Evolutionary conservation across 371 early-diverging fungal genomes (phyloP), one percentile per base, ranked within the genome.

Genomic region (Mortierella sp.): DNA sequence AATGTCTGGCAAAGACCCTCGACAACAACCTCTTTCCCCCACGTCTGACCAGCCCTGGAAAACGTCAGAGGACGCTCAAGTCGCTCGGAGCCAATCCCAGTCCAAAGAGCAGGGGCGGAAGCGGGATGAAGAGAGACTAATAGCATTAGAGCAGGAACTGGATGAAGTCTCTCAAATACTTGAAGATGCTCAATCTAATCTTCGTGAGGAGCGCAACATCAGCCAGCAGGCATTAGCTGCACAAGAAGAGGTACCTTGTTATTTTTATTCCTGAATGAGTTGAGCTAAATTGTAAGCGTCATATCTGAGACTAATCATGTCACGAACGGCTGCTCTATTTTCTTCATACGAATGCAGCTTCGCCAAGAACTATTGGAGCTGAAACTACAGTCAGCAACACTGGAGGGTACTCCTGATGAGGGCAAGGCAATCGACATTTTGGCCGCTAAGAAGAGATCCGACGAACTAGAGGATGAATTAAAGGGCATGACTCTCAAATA

Each of bases 331-430:
- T 24, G 21, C 32, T 57, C 24, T 68, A 4, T 38, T 55, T 62
- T 41, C 55, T 43, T 13, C 22, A n/a, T 28, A 19, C 24, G 7
- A n/a, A 48, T 43, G 4, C 40, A 77, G 77, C 76, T 81, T 50
- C 81, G 72, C 10, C 81, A 81, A 50, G 76, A 81, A 38, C 24
- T 81, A 0, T 13, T 81, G 61, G 81, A 75, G 32, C 40, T 81
- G 52, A 72, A 81, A 45, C 32, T 81, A 38, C 76, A 72, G 32
- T 81, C 72, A 6, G 81, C 81, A 7, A 65, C 81, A 4, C n/a
- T 69, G 53, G 81, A 81, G 9, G 72, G 60, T n/a, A 22, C 65
- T 4, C 33, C 81, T 1, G 63, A 65, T 9, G 58, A 67, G 22
- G 60, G 40, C 61, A 19, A 75, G 65, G 48, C 22, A n/a, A 4